Conservation (phyloP, 2,329 filamentous ascomycete species). For the Colletotrichum horii region DNA sequence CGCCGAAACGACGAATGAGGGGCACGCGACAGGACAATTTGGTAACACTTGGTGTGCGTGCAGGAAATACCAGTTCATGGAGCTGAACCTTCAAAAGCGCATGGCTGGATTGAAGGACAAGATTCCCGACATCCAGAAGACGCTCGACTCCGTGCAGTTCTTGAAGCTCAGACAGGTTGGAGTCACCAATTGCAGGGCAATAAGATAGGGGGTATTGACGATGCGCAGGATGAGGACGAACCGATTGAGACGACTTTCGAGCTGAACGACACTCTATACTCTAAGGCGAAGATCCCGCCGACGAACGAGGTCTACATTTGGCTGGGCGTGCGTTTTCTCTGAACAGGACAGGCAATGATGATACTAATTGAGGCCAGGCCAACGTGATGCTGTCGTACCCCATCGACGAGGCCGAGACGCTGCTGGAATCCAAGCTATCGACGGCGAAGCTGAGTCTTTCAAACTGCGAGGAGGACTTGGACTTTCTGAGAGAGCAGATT, state of each 20-base stretch:
- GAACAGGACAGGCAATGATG: not conserved
- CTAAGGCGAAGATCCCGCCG: slow-evolving; percentile 81
- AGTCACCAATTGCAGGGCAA: not conserved
- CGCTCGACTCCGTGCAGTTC: slow-evolving; percentile 88
- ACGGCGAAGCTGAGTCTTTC: slow-evolving; percentile 79
- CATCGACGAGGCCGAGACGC: slow-evolving; percentile 80
- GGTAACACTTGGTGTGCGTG: slow-evolving; percentile 28
- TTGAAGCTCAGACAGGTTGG: slow-evolving; percentile 76
- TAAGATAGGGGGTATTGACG: not conserved
- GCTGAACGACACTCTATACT: slow-evolving; percentile 93
- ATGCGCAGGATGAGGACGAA: slow-evolving; percentile 56
- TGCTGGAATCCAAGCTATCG: slow-evolving; percentile 78
- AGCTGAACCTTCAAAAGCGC: slow-evolving; percentile 86
- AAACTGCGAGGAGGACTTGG: slow-evolving; percentile 96
- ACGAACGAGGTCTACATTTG: slow-evolving; percentile 95
- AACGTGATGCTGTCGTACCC: slow-evolving; percentile 98
- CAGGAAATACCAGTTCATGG: slow-evolving; percentile 99
- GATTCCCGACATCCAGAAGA: slow-evolving; percentile 97
- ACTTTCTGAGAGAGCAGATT: slow-evolving; percentile 95
- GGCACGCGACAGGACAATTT: not conserved
- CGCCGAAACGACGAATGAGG: not conserved
- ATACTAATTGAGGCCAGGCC: slow-evolving; percentile 58
- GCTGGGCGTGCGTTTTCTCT: slow-evolving; percentile 73
- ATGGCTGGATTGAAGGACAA: slow-evolving; percentile 87
- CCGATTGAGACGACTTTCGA: slow-evolving; percentile 93